These are phyloP conservation scores for Eucalyptus paniculata DNA, from an alignment of 345 rosid species.

Conservation along the genomic window DNA sequence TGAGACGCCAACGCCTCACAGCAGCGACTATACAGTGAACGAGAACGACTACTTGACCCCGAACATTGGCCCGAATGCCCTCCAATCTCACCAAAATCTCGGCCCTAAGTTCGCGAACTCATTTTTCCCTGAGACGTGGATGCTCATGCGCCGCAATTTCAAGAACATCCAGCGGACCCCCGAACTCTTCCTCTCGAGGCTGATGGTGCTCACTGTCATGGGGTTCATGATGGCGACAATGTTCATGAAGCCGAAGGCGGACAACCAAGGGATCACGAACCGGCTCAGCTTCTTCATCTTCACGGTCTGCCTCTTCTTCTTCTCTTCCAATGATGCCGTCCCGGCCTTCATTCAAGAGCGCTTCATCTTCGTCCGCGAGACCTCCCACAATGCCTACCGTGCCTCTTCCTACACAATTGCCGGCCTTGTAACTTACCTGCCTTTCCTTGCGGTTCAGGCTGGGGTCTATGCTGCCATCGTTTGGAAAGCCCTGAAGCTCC, in stretches of 20 bases:
- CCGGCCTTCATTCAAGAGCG: slow-evolving; percentile 71
- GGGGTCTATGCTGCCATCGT: slow-evolving; percentile 43
- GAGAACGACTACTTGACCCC: slow-evolving; percentile 57
- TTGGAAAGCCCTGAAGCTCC: slow-evolving; percentile 36
- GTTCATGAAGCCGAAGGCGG: slow-evolving; percentile 34
- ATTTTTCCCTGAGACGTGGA: slow-evolving; percentile 41
- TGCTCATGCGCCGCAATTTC: slow-evolving; percentile 60
- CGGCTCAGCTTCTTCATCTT: slow-evolving; percentile 55
- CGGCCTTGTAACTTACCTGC: slow-evolving; percentile 49
- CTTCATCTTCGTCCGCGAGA: slow-evolving; percentile 47
- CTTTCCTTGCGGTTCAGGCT: slow-evolving; percentile 44
- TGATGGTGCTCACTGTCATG: slow-evolving; percentile 49
- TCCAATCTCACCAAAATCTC: neutral
- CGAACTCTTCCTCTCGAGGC: slow-evolving; percentile 62
- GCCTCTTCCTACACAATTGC: slow-evolving; percentile 63
- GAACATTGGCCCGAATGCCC: neutral
- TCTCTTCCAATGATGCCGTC: slow-evolving; percentile 64
- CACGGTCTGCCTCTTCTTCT: slow-evolving; percentile 57
- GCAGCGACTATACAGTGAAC: slow-evolving; percentile 68
- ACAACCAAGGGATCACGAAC: slow-evolving; percentile 44
- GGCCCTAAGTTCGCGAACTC: slow-evolving; percentile 41
- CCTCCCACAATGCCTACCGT: slow-evolving; percentile 56
- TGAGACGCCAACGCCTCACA: slow-evolving; percentile 45
- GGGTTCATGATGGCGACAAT: slow-evolving; percentile 71
- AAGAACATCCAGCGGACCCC: slow-evolving; percentile 52